phyloP scores from a whole-genome alignment of 1,284 basidiomycete species.

The Mixia osmundae region DNA sequence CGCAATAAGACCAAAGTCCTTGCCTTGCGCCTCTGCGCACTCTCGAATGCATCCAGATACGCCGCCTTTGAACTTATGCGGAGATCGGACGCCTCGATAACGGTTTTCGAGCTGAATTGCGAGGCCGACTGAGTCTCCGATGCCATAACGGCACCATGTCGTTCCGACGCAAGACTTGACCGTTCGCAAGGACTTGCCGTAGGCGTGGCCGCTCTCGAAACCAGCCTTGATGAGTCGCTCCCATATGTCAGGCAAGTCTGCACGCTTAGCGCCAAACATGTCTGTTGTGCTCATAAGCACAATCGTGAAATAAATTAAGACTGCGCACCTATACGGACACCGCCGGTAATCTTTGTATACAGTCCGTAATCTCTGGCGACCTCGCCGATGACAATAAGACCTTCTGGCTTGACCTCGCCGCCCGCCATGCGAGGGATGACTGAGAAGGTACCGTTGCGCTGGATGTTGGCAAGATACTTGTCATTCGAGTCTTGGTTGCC shows the following conservation, averaged over 20 bases:
- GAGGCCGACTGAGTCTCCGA: conserved; percentile 49
- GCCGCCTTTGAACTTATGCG: conserved; percentile 55
- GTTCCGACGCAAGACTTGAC: conserved; percentile 37
- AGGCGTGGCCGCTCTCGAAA: conserved; percentile 52
- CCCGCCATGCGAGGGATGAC: conserved; percentile 46
- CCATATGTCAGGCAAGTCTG: conserved; percentile 55
- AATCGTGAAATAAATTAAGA: neutral
- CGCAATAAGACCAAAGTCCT: conserved; percentile 55
- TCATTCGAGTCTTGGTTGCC: conserved; percentile 36
- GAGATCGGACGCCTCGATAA: conserved; percentile 42
- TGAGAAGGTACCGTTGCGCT: conserved; percentile 47
- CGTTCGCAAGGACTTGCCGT: conserved; percentile 36
- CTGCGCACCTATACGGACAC: conserved; percentile 7
- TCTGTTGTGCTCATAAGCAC: conserved; percentile 31
- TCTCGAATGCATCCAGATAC: conserved; percentile 49
- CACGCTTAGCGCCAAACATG: conserved; percentile 46
- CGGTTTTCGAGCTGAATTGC: conserved; percentile 48
- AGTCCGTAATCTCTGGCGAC: conserved; percentile 45
- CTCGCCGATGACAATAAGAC: conserved; percentile 40
- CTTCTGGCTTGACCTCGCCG: conserved; percentile 43
- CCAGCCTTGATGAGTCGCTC: conserved; percentile 39
- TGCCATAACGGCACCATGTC: conserved; percentile 48
- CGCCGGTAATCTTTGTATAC: conserved; percentile 44
- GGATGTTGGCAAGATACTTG: conserved; percentile 46
- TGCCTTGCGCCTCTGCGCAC: conserved; percentile 49